Percentiles rank a stretch among this genome's conserved stretches.
Evolutionary conservation across 345 rosid genomes (phyloP).

Genomic region (Microcos paniculata): DNA sequence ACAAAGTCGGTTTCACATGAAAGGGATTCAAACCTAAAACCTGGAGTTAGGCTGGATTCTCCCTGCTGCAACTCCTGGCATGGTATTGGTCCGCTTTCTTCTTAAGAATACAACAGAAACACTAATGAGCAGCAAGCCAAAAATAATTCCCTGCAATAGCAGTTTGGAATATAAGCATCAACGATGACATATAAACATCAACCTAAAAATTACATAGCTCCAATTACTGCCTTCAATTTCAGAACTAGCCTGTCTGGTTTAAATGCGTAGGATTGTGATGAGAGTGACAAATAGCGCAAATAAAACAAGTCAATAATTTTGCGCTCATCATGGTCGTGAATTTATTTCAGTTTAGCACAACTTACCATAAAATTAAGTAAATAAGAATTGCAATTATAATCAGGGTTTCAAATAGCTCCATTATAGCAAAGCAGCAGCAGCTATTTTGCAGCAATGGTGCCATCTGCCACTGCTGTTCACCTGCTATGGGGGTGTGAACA

Average conservation of each 20-base stretch:
- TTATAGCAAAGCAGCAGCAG: too few relatives aligned
- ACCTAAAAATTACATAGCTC: background rate
- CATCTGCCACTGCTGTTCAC: too few relatives aligned
- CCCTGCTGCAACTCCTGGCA: conserved; percentile 56
- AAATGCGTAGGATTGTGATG: background rate
- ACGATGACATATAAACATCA: background rate
- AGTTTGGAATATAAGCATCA: conserved; percentile 2
- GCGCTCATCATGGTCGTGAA: background rate
- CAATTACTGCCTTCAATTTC: background rate
- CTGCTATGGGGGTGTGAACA: too few relatives aligned
- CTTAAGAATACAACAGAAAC: conserved; percentile 61
- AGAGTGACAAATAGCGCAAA: background rate
- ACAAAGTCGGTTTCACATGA: background rate
- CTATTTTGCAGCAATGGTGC: too few relatives aligned
- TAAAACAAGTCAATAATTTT: background rate
- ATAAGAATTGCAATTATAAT: too few relatives aligned
- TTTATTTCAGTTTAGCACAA: too few relatives aligned
- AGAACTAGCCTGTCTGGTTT: too few relatives aligned
- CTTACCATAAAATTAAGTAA: too few relatives aligned
- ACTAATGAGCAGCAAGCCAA: conserved; percentile 58
- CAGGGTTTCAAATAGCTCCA: too few relatives aligned
- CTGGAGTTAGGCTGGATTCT: conserved; percentile 66
- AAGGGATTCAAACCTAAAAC: conserved; percentile 32
- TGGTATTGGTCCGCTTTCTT: conserved; percentile 47
- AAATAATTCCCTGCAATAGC: conserved; percentile 49